A percentile compares a stretch with the other conserved stretches of the same genome.
Evolutionary conservation across 2,329 filamentous ascomycete species (phyloP).

Genomic region (Reticulascus tulasneorum): DNA sequence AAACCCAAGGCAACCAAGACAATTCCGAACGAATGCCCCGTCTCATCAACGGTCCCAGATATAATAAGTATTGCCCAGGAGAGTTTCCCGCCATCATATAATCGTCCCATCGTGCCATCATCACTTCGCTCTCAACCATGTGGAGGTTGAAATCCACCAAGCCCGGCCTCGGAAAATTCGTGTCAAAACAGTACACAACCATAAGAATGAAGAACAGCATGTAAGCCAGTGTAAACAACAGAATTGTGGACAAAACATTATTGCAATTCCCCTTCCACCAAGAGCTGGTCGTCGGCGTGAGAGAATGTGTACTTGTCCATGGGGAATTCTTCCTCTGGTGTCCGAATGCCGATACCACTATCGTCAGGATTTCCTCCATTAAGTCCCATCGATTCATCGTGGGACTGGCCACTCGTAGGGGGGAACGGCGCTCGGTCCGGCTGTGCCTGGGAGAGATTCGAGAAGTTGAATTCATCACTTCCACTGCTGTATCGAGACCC

Average conservation of each 20-base stretch:
- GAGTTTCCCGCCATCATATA: slow-evolving; percentile 14
- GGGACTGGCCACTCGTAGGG: slow-evolving; percentile 35
- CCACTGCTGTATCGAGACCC: slow-evolving; percentile 39
- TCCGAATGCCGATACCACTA: slow-evolving; percentile 69
- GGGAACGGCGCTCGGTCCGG: slow-evolving; percentile 49
- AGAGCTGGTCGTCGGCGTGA: slow-evolving; percentile 28
- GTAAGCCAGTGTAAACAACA: background rate
- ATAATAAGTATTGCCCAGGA: too few species aligned
- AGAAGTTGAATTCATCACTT: slow-evolving; percentile 42
- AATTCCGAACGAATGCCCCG: too few species aligned
- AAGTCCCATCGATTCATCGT: slow-evolving; percentile 38
- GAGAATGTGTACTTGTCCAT: slow-evolving; percentile 55
- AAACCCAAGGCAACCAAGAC: slow-evolving; percentile 7
- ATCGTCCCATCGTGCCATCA: slow-evolving; percentile 17
- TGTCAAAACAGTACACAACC: too few species aligned
- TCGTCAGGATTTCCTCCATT: slow-evolving; percentile 52
- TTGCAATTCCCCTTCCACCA: slow-evolving; percentile 24
- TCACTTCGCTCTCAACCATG: slow-evolving; percentile 9
- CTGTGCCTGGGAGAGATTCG: slow-evolving; percentile 43
- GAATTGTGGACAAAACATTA: slow-evolving; percentile 4
- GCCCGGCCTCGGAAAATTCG: background rate
- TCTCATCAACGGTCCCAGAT: too few species aligned
- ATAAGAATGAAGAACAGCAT: background rate
- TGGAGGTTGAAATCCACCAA: background rate
- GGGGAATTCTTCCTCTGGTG: slow-evolving; percentile 61